These are phyloP conservation scores for Blastobotrys persicus DNA, from an alignment of 1,139 yeast species.

Conservation along the genomic window DNA sequence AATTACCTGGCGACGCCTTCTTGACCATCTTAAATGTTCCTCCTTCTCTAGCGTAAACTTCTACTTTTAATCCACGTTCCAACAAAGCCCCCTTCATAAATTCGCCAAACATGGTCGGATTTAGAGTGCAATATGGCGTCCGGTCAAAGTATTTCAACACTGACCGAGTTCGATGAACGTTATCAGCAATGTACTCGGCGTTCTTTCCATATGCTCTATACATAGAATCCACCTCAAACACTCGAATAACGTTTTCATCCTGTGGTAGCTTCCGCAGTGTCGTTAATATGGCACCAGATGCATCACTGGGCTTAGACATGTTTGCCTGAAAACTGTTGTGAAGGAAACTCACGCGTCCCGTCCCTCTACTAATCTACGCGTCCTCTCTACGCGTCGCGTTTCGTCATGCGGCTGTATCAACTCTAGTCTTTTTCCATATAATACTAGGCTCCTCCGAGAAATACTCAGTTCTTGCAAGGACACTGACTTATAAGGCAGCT, in stretches of 20 bases:
- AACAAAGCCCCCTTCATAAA: constrained; percentile 66
- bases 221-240: constrained; percentile 54
- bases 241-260: constrained; percentile 51
- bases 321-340: too few species aligned
- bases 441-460: too few species aligned
- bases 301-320: constrained; percentile 37
- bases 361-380: constrained; percentile 7
- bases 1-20: constrained; percentile 87
- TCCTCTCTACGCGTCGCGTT: neutral
- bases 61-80: constrained; percentile 72
- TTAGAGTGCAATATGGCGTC: constrained; percentile 67
- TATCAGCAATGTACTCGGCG: constrained; percentile 78
- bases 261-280: constrained; percentile 16
- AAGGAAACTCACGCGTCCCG: too few species aligned
- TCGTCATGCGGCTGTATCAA: neutral
- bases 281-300: constrained; percentile 8
- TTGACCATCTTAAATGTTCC: constrained; percentile 55
- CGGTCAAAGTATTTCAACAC: constrained; percentile 60
- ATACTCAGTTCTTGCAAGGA: too few species aligned
- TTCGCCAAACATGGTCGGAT: constrained; percentile 67
- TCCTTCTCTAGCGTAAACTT: constrained; percentile 51
- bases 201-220: constrained; percentile 16
- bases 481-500: too few species aligned
- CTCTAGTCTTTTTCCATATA: too few species aligned
- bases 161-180: constrained; percentile 75